Evolutionary conservation across 2,329 filamentous ascomycete genomes (phyloP).

Genomic region (Venturia nashicola): DNA sequence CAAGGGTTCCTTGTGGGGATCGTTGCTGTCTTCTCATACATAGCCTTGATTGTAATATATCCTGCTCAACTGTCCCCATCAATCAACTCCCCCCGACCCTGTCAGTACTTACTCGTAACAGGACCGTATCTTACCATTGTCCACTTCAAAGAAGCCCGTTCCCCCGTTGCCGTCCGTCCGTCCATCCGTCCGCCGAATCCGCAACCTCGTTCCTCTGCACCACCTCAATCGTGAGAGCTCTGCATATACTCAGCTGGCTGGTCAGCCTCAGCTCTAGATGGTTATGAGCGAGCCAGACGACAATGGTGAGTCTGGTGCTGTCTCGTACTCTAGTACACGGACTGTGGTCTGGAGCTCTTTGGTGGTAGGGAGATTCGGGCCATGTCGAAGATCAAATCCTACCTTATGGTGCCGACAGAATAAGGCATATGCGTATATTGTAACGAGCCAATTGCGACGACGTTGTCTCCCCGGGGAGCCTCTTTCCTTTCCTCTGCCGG

Average conservation of each 20-base stretch:
- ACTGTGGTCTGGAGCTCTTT: neutral
- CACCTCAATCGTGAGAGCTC: neutral
- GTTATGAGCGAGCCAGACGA: conserved; percentile 29
- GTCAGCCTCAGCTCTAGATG: conserved; percentile 18
- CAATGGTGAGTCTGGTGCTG: conserved; percentile 20
- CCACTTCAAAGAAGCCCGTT: neutral
- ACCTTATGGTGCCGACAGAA: neutral
- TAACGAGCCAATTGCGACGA: neutral
- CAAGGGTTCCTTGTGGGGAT: neutral
- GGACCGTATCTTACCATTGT: neutral
- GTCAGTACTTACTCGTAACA: no score
- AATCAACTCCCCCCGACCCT: no score
- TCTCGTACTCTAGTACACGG: neutral
- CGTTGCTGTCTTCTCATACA: neutral
- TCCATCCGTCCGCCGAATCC: neutral
- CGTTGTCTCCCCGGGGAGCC: no score
- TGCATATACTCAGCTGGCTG: neutral
- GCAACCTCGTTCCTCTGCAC: neutral
- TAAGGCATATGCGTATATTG: neutral
- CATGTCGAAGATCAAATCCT: no score
- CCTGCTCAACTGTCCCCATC: no score
- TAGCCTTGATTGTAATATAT: neutral
- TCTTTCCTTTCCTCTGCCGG: neutral
- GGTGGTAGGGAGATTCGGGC: neutral
- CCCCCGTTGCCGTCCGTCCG: neutral